Base-by-base conservation (phyloP, 768 basidiomycete genomes). In the Plicaturopsis crispa region DNA sequence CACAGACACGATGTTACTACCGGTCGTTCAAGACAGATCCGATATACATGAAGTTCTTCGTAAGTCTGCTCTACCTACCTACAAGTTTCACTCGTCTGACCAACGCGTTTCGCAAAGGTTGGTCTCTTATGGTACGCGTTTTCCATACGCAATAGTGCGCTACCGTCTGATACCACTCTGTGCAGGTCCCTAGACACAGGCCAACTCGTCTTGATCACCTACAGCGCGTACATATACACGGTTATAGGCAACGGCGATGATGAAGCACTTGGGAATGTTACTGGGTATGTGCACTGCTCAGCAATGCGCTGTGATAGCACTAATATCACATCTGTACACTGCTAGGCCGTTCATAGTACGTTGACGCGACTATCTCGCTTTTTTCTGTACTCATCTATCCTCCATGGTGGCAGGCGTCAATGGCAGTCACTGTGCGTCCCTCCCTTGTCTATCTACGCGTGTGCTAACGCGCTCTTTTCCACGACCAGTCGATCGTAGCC, bases 1-100 rank as follows among this genome's bases (percentile, higher is more conserved):
- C 54, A 1, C 61, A 63, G 35, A 60, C 57, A 32, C 57, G 53
- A 52, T 51, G 50, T 20, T 62, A 62, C 39, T 62, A 56, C 24
- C 51, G 49, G 19, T 45, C 54, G 24, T 62, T 52, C 41, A 48
- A 49, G 17, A 50, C 51, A 20, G 60, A 62, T 38, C 52, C 48
- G 19, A 43, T 19, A 33, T 46, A 48, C 21, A 61, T 53, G 43
- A 62, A 62, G 47, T 26, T 53, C n/a, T 37, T 62, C 31, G 60
- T 62, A 34, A 18, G 59, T 44, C 1, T 13, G n/a, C 5, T 28
- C 24, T 32, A 30, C 20, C 21, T n/a, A n/a, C n/a, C n/a, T n/a
- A n/a, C n/a, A n/a, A n/a, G n/a, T n/a, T n/a, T n/a, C n/a, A n/a
- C n/a, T n/a, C n/a, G n/a, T n/a, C n/a, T n/a, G n/a, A n/a, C n/a